Evolutionary conservation across 805 yeast species (phyloP), one percentile per base, ranked within the genome.

Genomic region (Ogataea allantospora): DNA sequence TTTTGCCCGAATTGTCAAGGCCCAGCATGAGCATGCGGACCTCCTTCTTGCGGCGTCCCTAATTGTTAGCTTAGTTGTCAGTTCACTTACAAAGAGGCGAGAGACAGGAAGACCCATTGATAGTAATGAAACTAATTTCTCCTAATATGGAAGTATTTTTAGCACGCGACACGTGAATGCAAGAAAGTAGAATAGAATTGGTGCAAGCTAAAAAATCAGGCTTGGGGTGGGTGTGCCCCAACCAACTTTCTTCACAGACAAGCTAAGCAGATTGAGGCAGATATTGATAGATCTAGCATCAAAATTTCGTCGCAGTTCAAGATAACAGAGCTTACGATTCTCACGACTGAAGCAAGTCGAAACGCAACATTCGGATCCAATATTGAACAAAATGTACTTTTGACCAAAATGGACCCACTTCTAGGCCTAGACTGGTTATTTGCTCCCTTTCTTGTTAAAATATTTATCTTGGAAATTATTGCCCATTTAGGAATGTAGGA

Each of bases 1-100:
- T 88, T 62, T 88, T 88, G 33, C 96, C 97, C 4, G 96, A 96
- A 50, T 88, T 86, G 57, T 89, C 96, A 42, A 88, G 73, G 5
- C 96, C 96, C 47, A 88, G 73, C 96, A 89, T 87, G 53, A 89
- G 73, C 57, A 89, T 84, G 49, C 81, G 68, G 39, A 61, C 48
- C 34, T 57, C 61, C 27, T 46, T 53, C 33, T 38, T 35, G 18
- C 37, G 51, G n/a, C 41, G 43, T 22, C 50, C 43, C 54, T 51
- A 16, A 18, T 14, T 20, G 38, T 27, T 38, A 28, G 42, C 9
- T 13, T 11, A 14, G 14, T n/a, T 10, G 14, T 7, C 19, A n/a
- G n/a, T 12, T 27, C 34, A 46, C 54, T 23, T 44, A 44, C 52
- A 30, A 49, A 48, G 19, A 51, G 25, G 27, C 43, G 47, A 19